A percentile compares a stretch with the other conserved stretches of the same genome.
Conservation (phyloP, 2,329 filamentous ascomycete genomes). For the Stenocarpella maydis region DNA sequence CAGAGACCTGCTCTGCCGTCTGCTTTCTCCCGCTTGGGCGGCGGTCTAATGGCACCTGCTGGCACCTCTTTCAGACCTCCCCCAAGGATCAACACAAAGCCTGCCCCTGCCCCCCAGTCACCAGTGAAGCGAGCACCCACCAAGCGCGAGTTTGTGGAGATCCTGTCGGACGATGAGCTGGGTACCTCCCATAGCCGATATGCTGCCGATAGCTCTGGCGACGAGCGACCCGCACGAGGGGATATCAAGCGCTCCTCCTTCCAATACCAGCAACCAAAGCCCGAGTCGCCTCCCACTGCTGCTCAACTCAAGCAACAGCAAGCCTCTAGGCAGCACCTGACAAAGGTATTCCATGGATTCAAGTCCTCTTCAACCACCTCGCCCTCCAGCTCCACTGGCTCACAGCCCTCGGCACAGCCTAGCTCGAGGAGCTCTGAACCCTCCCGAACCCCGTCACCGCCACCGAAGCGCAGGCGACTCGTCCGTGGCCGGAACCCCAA, state of each 20-base stretch:
- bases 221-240: conserved; percentile 63
- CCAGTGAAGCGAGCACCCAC: neutral
- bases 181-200: conserved; percentile 51
- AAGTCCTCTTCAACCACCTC: neutral
- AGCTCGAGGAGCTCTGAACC: conserved; percentile 24
- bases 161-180: conserved; percentile 44
- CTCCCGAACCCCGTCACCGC: conserved; percentile 29
- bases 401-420: conserved; percentile 26
- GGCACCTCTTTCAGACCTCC: conserved; percentile 72
- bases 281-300: conserved; percentile 41
- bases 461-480: conserved; percentile 31
- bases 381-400: conserved; percentile 20
- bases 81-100: conserved; percentile 37
- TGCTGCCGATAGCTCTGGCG: conserved; percentile 62
- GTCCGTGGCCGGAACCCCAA: conserved; percentile 24
- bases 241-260: conserved; percentile 71
- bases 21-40: conserved; percentile 32
- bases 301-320: conserved; percentile 23
- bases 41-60: conserved; percentile 70
- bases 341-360: conserved; percentile 31
- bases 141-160: conserved; percentile 41
- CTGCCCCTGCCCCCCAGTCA: conserved; percentile 37
- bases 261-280: conserved; percentile 51
- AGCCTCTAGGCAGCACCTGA: conserved; percentile 30
- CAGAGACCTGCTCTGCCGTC: conserved; percentile 35